A percentile compares a stretch with the other conserved stretches of the same genome.
These are phyloP conservation scores for Harringtonia aguacate DNA, from an alignment of 2,329 filamentous ascomycete genomes.

Conservation along the genomic window DNA sequence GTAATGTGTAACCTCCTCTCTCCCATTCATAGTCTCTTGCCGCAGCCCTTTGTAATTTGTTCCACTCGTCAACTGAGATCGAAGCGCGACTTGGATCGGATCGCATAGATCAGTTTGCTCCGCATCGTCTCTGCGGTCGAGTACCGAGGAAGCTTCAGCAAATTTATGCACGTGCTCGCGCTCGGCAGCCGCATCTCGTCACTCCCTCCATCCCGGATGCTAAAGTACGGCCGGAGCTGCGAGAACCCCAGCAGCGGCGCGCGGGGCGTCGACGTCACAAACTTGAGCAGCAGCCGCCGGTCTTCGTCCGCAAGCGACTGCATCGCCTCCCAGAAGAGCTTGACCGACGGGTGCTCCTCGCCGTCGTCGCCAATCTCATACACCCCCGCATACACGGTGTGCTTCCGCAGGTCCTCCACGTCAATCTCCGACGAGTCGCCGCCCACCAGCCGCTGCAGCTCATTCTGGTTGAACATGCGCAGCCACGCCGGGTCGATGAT, in stretches of 20 bases:
- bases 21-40: too few relatives aligned
- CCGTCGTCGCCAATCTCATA: slow-evolving; percentile 86
- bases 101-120: slow-evolving; percentile 79
- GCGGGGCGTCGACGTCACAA: slow-evolving; percentile 86
- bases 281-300: slow-evolving; percentile 79
- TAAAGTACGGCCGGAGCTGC: slow-evolving; percentile 76
- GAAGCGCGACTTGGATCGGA: slow-evolving; percentile 85
- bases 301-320: slow-evolving; percentile 63
- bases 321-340: slow-evolving; percentile 90
- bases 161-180: slow-evolving; percentile 90
- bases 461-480: slow-evolving; percentile 95
- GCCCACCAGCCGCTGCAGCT: slow-evolving; percentile 86
- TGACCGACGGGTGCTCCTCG: slow-evolving; percentile 72
- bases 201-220: slow-evolving; percentile 71
- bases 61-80: slow-evolving; percentile 50
- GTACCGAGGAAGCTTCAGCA: slow-evolving; percentile 87
- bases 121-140: slow-evolving; percentile 51
- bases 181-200: slow-evolving; percentile 77
- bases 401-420: slow-evolving; percentile 69
- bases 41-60: neutral
- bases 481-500: slow-evolving; percentile 92
- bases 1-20: too few relatives aligned
- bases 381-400: slow-evolving; percentile 80
- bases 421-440: slow-evolving; percentile 82
- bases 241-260: slow-evolving; percentile 84